These are phyloP conservation scores for Emmonsiellopsis sp. DNA, from an alignment of 2,329 filamentous ascomycete genomes.

Conservation along the genomic window DNA sequence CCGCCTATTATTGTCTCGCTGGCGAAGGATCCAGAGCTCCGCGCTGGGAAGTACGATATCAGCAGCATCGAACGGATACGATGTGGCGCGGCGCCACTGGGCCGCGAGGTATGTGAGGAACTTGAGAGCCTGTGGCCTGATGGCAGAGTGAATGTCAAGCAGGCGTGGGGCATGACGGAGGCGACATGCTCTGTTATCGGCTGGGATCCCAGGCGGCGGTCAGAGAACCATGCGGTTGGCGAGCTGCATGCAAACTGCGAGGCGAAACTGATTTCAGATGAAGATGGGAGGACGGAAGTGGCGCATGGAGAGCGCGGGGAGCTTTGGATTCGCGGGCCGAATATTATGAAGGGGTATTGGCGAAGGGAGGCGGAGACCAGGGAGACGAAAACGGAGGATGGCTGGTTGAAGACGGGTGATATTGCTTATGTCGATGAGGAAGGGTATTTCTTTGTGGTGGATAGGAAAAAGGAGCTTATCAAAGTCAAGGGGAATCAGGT, in stretches of 20 bases:
- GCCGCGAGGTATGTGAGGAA: conserved; percentile 45
- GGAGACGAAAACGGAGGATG: conserved; percentile 50
- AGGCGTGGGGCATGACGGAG: conserved; percentile 86
- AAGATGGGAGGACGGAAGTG: conserved; percentile 36
- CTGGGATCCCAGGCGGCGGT: conserved; percentile 48
- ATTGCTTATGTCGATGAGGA: conserved; percentile 53
- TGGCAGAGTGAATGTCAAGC: conserved; percentile 43
- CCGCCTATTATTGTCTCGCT: conserved; percentile 67
- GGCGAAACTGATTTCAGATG: conserved; percentile 51
- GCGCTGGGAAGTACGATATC: conserved; percentile 51
- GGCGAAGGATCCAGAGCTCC: conserved; percentile 61
- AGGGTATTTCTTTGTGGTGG: conserved; percentile 55
- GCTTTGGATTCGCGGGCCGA: conserved; percentile 62
- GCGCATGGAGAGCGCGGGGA: conserved; percentile 52
- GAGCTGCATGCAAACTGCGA: conserved; percentile 59
- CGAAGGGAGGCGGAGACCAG: conserved; percentile 56
- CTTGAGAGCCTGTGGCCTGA: conserved; percentile 47
- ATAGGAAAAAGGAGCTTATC: conserved; percentile 59
- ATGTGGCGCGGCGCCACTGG: conserved; percentile 61
- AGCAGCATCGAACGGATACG: conserved; percentile 51
- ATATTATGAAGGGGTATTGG: conserved; percentile 69
- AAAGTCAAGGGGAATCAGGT: conserved; percentile 54
- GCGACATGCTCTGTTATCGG: neutral
- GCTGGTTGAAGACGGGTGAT: conserved; percentile 64
- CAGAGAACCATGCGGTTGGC: conserved; percentile 47